Base-by-base conservation (phyloP, 192 early-diverging fungal genomes). In the Neocallimastix lanati region DNA sequence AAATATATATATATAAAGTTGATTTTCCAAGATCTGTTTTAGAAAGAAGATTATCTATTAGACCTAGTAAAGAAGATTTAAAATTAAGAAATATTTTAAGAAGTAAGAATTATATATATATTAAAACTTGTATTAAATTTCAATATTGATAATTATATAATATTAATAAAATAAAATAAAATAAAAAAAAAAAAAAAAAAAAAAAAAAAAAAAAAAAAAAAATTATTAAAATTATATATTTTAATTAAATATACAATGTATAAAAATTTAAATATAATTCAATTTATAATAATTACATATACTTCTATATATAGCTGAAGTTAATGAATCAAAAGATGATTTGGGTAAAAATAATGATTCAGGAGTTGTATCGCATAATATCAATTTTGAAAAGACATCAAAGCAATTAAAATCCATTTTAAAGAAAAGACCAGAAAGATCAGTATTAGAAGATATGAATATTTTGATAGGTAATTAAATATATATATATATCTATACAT, bases 391-490 rank as follows among this genome's bases (percentile, higher is more conserved):
- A 28, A 80, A 84, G 76, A 78, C 82, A 27, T 76, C 84, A n/a
- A 79, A 77, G 28, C 40, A 33, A n/a, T 78, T 90, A 14, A 83
- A 83, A 36, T 87, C 86, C 3, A 82, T 80, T 79, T 84, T 90
- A 27, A 90, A 88, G 77, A 82, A 84, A 36, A 81, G 89, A 29
- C 86, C 88, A 2, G 85, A 90, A 29, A 83, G 86, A 81, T 81
- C 76, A 28, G 82, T 84, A 78, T 79, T 90, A 28, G 85, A 86
- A 80, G 85, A 85, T 76, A 76, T 82, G 67, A 89, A 89, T 82
- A 88, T 90, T 81, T 80, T 90, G 27, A 86, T 86, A 82, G 79
- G 84, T 83, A 77, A 50, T 5, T 21, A 50, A 21, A 37, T 12
- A 12, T 13, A 37, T 37, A 14, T 13, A 37, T 37, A 37, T 12